Conservation (phyloP, 164 flowering plant genomes). For the Buxus sempervirens region DNA sequence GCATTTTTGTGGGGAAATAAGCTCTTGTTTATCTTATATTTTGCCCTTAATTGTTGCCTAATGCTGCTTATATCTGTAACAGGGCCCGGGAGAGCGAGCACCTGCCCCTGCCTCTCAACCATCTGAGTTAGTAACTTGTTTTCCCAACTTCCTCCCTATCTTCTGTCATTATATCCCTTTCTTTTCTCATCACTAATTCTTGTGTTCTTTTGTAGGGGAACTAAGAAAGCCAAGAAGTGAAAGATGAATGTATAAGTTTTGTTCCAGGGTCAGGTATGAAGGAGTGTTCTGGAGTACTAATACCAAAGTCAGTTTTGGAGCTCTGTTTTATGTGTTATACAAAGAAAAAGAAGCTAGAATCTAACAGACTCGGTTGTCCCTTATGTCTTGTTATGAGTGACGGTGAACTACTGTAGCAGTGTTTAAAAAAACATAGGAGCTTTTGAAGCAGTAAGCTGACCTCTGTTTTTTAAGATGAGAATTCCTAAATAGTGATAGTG, state of each 20-base stretch:
- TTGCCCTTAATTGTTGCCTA: no score
- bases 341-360: not conserved
- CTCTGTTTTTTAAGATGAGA: no score
- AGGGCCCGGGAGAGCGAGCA: constrained; percentile 6
- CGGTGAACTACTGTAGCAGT: not conserved
- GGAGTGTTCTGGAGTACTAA: not conserved
- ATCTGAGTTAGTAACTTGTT: not conserved
- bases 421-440: not conserved
- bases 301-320: not conserved
- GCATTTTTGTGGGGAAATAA: no score
- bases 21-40: no score
- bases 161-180: not conserved
- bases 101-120: constrained; percentile 1
- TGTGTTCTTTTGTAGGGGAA: not conserved
- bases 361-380: not conserved
- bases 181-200: not conserved
- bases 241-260: not conserved
- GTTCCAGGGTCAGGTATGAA: not conserved
- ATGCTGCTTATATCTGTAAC: not conserved
- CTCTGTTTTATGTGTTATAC: not conserved
- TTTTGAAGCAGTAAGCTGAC: not conserved
- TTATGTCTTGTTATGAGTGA: not conserved
- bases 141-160: not conserved
- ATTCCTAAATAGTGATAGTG: no score
- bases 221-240: constrained; percentile 8